Evolutionary conservation across 1,139 yeast species (phyloP).

Genomic region (Geotrichum bryndzae): DNA sequence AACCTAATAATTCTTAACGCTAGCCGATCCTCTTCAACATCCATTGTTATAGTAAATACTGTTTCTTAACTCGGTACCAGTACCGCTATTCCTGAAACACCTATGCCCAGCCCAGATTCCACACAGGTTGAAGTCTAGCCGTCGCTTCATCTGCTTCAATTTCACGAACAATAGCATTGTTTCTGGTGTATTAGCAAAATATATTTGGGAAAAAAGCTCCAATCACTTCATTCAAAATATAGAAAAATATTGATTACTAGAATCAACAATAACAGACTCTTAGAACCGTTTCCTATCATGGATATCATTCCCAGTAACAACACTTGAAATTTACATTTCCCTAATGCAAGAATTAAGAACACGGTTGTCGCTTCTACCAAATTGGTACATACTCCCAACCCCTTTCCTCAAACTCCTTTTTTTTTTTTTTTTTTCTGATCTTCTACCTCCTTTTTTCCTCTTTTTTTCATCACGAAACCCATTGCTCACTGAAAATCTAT

Average conservation of each 20-base stretch:
- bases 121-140: too few species aligned
- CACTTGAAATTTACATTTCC: neutral
- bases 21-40: too few species aligned
- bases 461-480: conserved; percentile 3
- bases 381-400: neutral
- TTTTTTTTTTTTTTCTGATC: neutral
- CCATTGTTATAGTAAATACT: too few species aligned
- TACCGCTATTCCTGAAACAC: too few species aligned
- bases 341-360: conserved; percentile 5
- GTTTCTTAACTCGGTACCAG: too few species aligned
- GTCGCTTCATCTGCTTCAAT: too few species aligned
- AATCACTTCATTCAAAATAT: neutral
- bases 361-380: neutral
- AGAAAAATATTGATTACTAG: neutral
- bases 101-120: too few species aligned
- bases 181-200: neutral
- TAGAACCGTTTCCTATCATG: neutral
- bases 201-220: neutral
- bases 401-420: neutral
- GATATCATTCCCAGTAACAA: neutral
- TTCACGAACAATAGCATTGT: neutral
- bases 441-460: neutral
- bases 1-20: too few species aligned
- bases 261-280: neutral
- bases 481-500: neutral